phyloP scores from a whole-genome alignment of 176 grass and related monocot species.

The Aegilops tauschii region DNA sequence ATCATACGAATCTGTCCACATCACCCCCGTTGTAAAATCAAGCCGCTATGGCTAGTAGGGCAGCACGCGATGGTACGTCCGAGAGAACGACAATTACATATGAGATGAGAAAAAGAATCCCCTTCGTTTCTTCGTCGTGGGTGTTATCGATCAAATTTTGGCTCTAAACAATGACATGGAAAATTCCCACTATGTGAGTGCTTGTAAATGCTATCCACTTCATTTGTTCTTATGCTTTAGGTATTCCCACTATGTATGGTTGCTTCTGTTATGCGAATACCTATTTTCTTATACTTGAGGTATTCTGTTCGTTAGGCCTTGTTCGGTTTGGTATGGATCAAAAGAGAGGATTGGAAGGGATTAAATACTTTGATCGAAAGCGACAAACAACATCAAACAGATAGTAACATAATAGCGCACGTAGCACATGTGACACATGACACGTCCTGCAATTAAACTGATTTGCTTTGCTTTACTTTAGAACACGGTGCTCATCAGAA shows the following conservation, averaged over 20 bases:
- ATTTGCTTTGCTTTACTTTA: background rate
- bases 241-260: background rate
- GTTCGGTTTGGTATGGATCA: too few species aligned
- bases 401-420: too few species aligned
- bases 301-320: too few species aligned
- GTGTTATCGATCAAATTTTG: background rate
- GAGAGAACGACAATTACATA: background rate
- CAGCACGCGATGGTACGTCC: too few species aligned
- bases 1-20: too few species aligned
- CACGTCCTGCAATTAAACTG: slow-evolving; percentile 4
- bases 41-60: too few species aligned
- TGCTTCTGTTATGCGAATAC: background rate
- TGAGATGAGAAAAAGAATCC: background rate
- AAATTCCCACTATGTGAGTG: background rate
- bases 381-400: background rate
- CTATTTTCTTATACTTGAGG: too few species aligned
- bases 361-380: background rate
- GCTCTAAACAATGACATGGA: background rate
- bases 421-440: background rate
- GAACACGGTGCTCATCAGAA: slow-evolving; percentile 21
- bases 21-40: too few species aligned
- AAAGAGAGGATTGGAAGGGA: too few species aligned
- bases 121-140: background rate
- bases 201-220: background rate
- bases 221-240: background rate